Conservation (phyloP, 2,329 filamentous ascomycete species). For the Monascus ruber region DNA sequence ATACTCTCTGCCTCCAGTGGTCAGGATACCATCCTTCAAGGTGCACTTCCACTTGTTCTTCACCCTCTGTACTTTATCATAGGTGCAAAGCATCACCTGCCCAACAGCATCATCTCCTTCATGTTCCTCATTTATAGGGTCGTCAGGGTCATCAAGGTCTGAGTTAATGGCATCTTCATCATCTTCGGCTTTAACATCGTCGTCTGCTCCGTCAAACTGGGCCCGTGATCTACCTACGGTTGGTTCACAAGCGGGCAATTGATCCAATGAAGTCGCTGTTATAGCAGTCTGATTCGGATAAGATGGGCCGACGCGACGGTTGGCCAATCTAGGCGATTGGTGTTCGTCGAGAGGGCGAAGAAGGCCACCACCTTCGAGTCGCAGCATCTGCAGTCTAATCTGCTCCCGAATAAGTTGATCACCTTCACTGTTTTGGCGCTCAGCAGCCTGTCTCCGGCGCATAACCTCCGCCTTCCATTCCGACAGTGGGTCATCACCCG, state of each 20-base stretch:
- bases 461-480: slow-evolving; percentile 40
- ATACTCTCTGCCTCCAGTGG: slow-evolving; percentile 80
- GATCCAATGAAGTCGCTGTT: slow-evolving; percentile 1
- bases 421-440: slow-evolving; percentile 21
- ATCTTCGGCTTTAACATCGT: slow-evolving; percentile 46
- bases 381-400: slow-evolving; percentile 28
- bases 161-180: slow-evolving; percentile 98
- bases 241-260: slow-evolving; percentile 1
- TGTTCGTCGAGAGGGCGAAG: slow-evolving; percentile 33
- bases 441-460: slow-evolving; percentile 29
- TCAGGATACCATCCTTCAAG: slow-evolving; percentile 90
- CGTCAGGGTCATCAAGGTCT: slow-evolving; percentile 89
- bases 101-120: slow-evolving; percentile 75
- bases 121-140: slow-evolving; percentile 70
- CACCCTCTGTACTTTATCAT: slow-evolving; percentile 96
- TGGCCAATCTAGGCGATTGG: slow-evolving; percentile 3
- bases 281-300: slow-evolving; percentile 28
- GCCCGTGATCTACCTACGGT: slow-evolving; percentile 15
- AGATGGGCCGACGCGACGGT: background rate
- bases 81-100: slow-evolving; percentile 96
- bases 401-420: slow-evolving; percentile 33
- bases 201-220: slow-evolving; percentile 48
- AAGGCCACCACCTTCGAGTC: slow-evolving; percentile 36
- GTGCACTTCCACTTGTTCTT: slow-evolving; percentile 99
- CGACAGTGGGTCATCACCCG: slow-evolving; percentile 48